Evolutionary conservation across 257 asterid genomes (phyloP), one percentile per base, ranked within the genome.

Genomic region (Nicotiana noctiflora): DNA sequence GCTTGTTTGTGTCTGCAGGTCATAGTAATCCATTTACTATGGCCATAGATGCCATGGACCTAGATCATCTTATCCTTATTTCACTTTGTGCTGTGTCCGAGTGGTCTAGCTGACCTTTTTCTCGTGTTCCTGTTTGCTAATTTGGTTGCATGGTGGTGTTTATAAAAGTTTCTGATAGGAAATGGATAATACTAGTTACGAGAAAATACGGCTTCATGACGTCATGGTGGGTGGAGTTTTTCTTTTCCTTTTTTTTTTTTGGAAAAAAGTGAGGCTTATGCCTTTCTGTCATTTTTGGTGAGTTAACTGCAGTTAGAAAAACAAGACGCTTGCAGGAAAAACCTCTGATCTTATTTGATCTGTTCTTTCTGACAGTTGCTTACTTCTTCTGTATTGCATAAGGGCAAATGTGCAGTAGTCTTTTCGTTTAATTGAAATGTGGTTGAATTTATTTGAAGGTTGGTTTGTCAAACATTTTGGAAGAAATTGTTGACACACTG

Each of bases 391-490:
- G 57, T 14, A 74, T 21, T 51, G 52, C 79, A 17, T 4, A 46
- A n/a, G 79, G 78, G 44, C 17, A 3, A 14, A 13, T 49, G 25
- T 51, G 9, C 61, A 18, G 62, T 25, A 51, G 79, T 74, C 25
- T 76, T 19, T 53, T 78, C 34, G 5, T 61, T 66, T 64, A 34
- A 79, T 57, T 56, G 32, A 74, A 76, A 68, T 74, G 72, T 72
- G 70, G 82, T 78, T 37, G 81, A 61, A 57, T 56, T 29, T 78
- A 74, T 81, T 60, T 76, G 56, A 93, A 96, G 99, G 99, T 96
- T 83, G 93, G 91, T 51, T 81, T 96, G 89, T 82, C 99, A 59
- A 96, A 96, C 86, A 83, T 94, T 60, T 89, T 96, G 85, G 98
- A 89, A 77, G 81, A 40, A 80, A 88, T 96, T 83, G 90, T 94